A percentile compares a stretch with the other conserved stretches of the same genome.
These are phyloP conservation scores for barley (Hordeum vulgare) DNA, from an alignment of 176 grass and related monocot species.

Conservation along the genomic window MorexV3_pseudomolecules_assembly NC_058523.1:518719215-518719714, in stretches of 20 bases:
- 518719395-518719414: constrained; percentile 8
- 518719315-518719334: background rate
- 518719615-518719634: background rate
- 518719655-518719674: no score
- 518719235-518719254: background rate
- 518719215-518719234: background rate
- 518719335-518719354: background rate
- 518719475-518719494: background rate
- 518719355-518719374: background rate
- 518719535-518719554: background rate
- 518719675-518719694: background rate
- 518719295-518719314: background rate
- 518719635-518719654: background rate
- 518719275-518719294: background rate
- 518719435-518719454: constrained; percentile 38
- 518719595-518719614: background rate
- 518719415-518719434: background rate
- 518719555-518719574: background rate
- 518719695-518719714: constrained; percentile 38
- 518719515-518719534: constrained; percentile 30
- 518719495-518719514: background rate
- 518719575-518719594: background rate
- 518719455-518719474: background rate
- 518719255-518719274: background rate
- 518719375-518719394: background rate